Conservation (phyloP, 768 basidiomycete species). For the Mycena sanguinolenta region DNA sequence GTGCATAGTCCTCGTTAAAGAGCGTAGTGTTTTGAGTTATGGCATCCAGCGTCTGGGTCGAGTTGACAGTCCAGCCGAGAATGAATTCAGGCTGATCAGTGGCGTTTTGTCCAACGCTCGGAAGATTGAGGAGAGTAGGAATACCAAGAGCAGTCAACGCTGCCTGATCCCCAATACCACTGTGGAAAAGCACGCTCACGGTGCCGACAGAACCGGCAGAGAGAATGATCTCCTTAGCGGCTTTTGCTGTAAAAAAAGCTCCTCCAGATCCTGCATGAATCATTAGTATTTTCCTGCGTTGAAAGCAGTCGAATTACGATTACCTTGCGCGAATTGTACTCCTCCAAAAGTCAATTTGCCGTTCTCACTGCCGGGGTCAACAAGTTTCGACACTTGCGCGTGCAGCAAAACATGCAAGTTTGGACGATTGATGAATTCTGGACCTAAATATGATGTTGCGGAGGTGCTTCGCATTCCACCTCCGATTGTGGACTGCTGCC, state of each 20-base stretch:
- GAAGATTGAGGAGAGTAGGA: slow-evolving; percentile 39
- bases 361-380: slow-evolving; percentile 31
- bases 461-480: slow-evolving; percentile 52
- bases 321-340: slow-evolving; percentile 34
- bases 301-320: not conserved
- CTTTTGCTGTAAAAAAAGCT: slow-evolving; percentile 28
- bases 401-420: slow-evolving; percentile 54
- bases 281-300: not conserved
- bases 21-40: slow-evolving; percentile 31
- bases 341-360: slow-evolving; percentile 37
- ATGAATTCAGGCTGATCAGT: slow-evolving; percentile 41
- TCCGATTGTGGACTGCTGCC: slow-evolving; percentile 49
- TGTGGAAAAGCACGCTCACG: slow-evolving; percentile 19
- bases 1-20: slow-evolving; percentile 22
- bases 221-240: slow-evolving; percentile 48
- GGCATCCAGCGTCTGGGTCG: slow-evolving; percentile 31
- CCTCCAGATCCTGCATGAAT: not conserved
- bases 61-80: slow-evolving; percentile 39
- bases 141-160: slow-evolving; percentile 16
- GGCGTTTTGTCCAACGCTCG: slow-evolving; percentile 33
- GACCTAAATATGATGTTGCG: slow-evolving; percentile 50
- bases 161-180: slow-evolving; percentile 1
- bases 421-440: slow-evolving; percentile 42
- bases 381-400: slow-evolving; percentile 47
- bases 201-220: slow-evolving; percentile 50